Conservation (phyloP, 2,329 filamentous ascomycete species). For the Cytospora paraplurivora region DNA sequence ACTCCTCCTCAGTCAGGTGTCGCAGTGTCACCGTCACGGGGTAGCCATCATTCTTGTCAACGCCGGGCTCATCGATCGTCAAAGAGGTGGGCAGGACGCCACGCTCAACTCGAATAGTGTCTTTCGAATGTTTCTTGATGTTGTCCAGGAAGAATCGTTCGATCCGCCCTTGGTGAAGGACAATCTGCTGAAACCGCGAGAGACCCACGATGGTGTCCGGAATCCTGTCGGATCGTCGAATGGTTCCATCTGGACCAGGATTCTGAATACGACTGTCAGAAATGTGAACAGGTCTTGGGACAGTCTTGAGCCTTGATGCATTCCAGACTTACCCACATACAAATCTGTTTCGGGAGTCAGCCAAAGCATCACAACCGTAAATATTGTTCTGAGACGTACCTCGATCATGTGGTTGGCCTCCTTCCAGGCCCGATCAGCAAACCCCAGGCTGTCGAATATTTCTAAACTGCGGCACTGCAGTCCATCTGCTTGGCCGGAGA, state of each 20-base stretch:
- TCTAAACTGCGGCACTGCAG: slow-evolving; percentile 67
- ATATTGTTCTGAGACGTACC: slow-evolving; percentile 41
- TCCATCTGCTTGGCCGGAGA: slow-evolving; percentile 49
- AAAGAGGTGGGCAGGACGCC: slow-evolving; percentile 60
- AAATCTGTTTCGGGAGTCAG: slow-evolving; percentile 31
- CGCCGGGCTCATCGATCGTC: slow-evolving; percentile 52
- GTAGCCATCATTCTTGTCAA: slow-evolving; percentile 55
- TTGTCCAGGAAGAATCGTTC: slow-evolving; percentile 68
- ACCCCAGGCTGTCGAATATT: slow-evolving; percentile 73
- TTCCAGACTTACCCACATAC: slow-evolving; percentile 35
- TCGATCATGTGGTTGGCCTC: slow-evolving; percentile 72
- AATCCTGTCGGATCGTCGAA: slow-evolving; percentile 61
- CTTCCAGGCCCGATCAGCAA: slow-evolving; percentile 64
- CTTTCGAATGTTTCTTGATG: slow-evolving; percentile 55
- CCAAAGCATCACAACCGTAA: neutral
- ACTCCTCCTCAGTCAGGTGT: slow-evolving; percentile 60
- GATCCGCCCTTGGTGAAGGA: slow-evolving; percentile 71
- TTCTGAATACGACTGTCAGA: slow-evolving; percentile 53
- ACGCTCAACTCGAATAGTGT: slow-evolving; percentile 56
- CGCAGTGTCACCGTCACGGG: slow-evolving; percentile 62
- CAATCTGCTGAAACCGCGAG: slow-evolving; percentile 65
- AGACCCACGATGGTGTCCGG: slow-evolving; percentile 64
- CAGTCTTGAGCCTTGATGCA: neutral
- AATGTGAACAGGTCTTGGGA: neutral
- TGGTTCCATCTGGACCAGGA: slow-evolving; percentile 58